phyloP scores from a whole-genome alignment of 768 basidiomycete species.

The button mushroom (Agaricus bisporus) region DNA sequence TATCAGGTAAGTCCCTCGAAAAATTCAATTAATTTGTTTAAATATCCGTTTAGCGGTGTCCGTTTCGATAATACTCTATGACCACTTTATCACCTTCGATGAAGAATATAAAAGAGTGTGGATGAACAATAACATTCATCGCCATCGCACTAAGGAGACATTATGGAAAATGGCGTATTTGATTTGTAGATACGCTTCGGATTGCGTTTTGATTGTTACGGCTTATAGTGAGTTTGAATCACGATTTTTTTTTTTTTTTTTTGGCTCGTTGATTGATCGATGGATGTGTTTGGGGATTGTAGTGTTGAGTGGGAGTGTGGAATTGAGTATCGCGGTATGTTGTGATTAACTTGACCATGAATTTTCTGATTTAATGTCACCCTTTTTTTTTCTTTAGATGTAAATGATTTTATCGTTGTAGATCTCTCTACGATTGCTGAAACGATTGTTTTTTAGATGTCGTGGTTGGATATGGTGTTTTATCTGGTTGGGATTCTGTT shows the following conservation, averaged over 20 bases:
- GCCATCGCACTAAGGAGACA: no score
- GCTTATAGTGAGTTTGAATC: conserved; percentile 3
- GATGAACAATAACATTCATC: neutral
- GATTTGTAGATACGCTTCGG: neutral
- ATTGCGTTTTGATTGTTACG: neutral
- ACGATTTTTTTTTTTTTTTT: neutral
- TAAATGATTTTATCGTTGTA: neutral
- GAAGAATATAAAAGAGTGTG: conserved; percentile 5
- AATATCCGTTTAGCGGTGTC: neutral
- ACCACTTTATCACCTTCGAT: conserved; percentile 6
- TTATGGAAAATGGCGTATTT: neutral
- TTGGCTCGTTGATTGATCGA: no score
- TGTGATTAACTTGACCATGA: neutral
- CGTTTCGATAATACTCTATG: conserved; percentile 1
- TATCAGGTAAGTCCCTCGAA: neutral
- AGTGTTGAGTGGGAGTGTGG: neutral
- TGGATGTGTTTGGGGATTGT: no score
- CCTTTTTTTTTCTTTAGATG: neutral
- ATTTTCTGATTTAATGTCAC: neutral
- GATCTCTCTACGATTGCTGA: neutral
- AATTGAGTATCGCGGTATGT: neutral
- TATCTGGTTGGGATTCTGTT: neutral
- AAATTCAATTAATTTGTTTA: neutral
- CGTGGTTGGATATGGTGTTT: conserved; percentile 1
- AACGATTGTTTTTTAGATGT: neutral